Conservation (phyloP, 768 basidiomycete genomes). For the Leccinum rimulosum region DNA sequence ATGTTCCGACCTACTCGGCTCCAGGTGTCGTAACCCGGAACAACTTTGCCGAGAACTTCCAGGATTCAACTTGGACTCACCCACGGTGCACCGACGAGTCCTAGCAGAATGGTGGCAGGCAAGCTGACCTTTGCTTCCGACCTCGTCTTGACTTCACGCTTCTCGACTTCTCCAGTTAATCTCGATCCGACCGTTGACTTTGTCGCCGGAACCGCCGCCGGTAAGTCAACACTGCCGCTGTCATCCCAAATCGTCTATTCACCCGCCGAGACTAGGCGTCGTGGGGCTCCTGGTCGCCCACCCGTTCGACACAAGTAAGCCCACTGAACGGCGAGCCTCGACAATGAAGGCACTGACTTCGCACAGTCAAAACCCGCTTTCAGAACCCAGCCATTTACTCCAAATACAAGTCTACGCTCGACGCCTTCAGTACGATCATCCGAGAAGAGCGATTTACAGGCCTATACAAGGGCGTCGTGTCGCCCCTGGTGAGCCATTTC, state of each 20-base stretch:
- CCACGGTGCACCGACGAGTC: background rate
- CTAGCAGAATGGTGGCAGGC: slow-evolving; percentile 23
- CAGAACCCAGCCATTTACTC: slow-evolving; percentile 59
- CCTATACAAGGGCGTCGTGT: slow-evolving; percentile 73
- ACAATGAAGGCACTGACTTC: background rate
- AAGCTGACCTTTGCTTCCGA: background rate
- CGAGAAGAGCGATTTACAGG: slow-evolving; percentile 67
- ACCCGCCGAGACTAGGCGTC: slow-evolving; percentile 40
- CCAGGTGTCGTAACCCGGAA: background rate
- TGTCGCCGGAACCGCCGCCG: slow-evolving; percentile 71
- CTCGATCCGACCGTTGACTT: slow-evolving; percentile 74
- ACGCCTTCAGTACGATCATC: slow-evolving; percentile 65
- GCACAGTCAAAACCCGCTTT: slow-evolving; percentile 74
- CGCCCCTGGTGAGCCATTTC: slow-evolving; percentile 63
- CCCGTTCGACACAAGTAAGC: slow-evolving; percentile 70
- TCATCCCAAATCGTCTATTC: background rate
- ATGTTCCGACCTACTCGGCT: background rate
- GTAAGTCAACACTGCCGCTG: slow-evolving; percentile 20
- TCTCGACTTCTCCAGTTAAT: slow-evolving; percentile 14
- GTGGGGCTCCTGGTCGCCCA: slow-evolving; percentile 68
- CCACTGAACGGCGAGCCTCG: background rate
- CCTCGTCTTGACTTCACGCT: background rate
- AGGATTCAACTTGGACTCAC: background rate
- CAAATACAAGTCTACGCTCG: slow-evolving; percentile 61
- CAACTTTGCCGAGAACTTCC: background rate